phyloP scores from a whole-genome alignment of 805 yeast genomes.

The Saccharomycopsis guyanensis region DNA sequence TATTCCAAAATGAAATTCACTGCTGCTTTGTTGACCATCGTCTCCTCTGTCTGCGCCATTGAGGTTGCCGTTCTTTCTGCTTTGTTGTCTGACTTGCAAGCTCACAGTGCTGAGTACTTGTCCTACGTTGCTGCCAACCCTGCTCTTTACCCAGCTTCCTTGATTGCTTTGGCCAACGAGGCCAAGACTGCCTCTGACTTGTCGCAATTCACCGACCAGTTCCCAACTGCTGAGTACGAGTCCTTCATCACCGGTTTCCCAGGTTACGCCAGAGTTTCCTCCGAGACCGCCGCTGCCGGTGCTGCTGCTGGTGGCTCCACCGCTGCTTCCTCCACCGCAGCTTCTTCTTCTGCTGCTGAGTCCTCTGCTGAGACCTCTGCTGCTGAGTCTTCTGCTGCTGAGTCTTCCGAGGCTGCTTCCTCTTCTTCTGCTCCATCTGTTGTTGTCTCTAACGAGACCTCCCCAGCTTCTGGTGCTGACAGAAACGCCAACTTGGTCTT shows the following conservation, averaged over 20 bases:
- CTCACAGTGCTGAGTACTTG: slow-evolving; percentile 16
- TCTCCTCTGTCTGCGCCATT: slow-evolving; percentile 9
- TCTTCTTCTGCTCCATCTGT: slow-evolving; percentile 7
- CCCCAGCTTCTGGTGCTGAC: slow-evolving; percentile 11
- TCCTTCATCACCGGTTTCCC: slow-evolving; percentile 20
- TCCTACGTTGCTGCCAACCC: slow-evolving; percentile 21
- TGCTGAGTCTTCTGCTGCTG: slow-evolving; percentile 3
- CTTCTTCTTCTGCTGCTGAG: slow-evolving; percentile 6
- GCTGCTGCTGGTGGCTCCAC: slow-evolving; percentile 11
- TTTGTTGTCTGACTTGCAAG: slow-evolving; percentile 16
- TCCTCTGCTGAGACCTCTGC: slow-evolving; percentile 6
- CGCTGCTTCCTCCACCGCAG: slow-evolving; percentile 7
- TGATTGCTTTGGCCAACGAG: slow-evolving; percentile 11
- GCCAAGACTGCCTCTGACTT: slow-evolving; percentile 8
- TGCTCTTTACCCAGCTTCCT: slow-evolving; percentile 16
- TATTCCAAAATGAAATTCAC: slow-evolving; percentile 17
- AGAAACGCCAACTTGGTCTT: slow-evolving; percentile 10
- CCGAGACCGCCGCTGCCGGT: slow-evolving; percentile 17
- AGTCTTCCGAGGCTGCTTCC: slow-evolving; percentile 3
- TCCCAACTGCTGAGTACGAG: slow-evolving; percentile 19
- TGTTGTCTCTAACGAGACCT: slow-evolving; percentile 5
- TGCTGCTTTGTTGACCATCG: slow-evolving; percentile 12
- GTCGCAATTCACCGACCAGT: slow-evolving; percentile 6
- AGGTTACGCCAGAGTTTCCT: slow-evolving; percentile 14
- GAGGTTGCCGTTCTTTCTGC: slow-evolving; percentile 15